Conservation (phyloP, 1,139 yeast genomes). For the Kluyveromyces sp. region DNA sequence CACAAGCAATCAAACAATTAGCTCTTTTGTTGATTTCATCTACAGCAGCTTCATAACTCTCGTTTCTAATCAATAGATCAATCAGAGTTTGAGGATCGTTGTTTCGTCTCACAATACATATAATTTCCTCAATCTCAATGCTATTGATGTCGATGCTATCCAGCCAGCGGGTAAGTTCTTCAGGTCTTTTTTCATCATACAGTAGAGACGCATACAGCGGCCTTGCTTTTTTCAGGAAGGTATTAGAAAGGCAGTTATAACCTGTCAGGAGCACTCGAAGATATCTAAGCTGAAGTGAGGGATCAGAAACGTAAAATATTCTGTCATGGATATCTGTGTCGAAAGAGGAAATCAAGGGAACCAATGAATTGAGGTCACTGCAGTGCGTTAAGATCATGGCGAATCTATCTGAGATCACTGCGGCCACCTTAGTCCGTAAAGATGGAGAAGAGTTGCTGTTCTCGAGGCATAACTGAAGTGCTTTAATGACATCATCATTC, state of each 20-base stretch:
- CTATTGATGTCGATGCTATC: conserved; percentile 13
- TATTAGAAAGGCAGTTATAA: background rate
- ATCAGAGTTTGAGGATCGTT: conserved; percentile 18
- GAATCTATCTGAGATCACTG: conserved; percentile 9
- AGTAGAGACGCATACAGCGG: conserved; percentile 16
- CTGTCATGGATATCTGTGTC: conserved; percentile 19
- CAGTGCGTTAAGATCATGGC: conserved; percentile 7
- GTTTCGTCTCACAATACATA: conserved; percentile 8
- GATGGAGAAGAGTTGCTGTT: background rate
- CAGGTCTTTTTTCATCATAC: conserved; percentile 12
- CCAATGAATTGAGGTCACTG: conserved; percentile 11
- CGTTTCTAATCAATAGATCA: conserved; percentile 15
- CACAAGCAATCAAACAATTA: conserved; percentile 13
- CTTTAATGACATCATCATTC: conserved; percentile 1
- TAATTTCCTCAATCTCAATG: conserved; percentile 12
- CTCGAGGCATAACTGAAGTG: conserved; percentile 3
- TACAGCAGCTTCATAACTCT: conserved; percentile 16
- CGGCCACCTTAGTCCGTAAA: conserved; percentile 1
- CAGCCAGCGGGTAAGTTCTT: conserved; percentile 17
- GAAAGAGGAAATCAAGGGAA: conserved; percentile 13
- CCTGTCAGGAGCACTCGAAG: conserved; percentile 16
- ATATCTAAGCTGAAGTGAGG: conserved; percentile 15
- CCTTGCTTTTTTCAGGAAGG: conserved; percentile 10
- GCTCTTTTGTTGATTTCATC: conserved; percentile 15
- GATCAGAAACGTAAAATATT: conserved; percentile 10